Evolutionary conservation across 106 monocot species (phyloP), one percentile per base, ranked within the genome.

Genomic region (Agapanthus africanus): DNA sequence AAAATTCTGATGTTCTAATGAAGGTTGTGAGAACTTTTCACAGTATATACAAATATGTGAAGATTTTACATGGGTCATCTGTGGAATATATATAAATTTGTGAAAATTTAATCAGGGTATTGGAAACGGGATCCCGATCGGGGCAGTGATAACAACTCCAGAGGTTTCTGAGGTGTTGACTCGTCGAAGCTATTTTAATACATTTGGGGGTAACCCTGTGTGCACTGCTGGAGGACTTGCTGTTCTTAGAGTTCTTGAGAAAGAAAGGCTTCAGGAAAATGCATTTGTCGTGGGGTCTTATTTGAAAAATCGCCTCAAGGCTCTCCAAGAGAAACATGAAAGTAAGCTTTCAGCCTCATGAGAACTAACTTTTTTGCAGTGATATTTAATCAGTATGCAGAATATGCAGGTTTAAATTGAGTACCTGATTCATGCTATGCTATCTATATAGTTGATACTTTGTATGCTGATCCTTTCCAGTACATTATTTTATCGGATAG

Each of bases 101-200:
- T n/a, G n/a, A n/a, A n/a, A n/a, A n/a, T n/a, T n/a, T 61, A 14
- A 62, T 34, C 73, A 92, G 91, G 91, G 91, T n/a, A 92, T 92
- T 71, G 91, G 88, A 40, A 92, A 92, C 74, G 91, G 91, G 15
- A 88, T 87, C 35, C 91, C 91, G 1, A 59, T 92, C 9, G 91
- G 88, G 28, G 91, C 91, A 21, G 91, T 92, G 35, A 70, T 85
- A 13, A 92, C 88, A 22, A 92, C 91, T 40, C 91, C 84, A 69
- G 85, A 92, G 42, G 83, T 88, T 65, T 85, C 85, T 49, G 38
- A 79, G 34, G 85, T 85, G 42, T 74, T 92, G 78, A 88, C 88
- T 14, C 82, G 71, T 6, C 56, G 91, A 27, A 83, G 76, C 72
- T 92, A 92, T 63, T 92, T 93, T 54, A 86, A 93, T 60, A 93